Percentiles rank a stretch among this genome's conserved stretches.
These are phyloP conservation scores for Neurospora tetraspora DNA, from an alignment of 495 filamentous ascomycete species.

Conservation along the genomic window DNA sequence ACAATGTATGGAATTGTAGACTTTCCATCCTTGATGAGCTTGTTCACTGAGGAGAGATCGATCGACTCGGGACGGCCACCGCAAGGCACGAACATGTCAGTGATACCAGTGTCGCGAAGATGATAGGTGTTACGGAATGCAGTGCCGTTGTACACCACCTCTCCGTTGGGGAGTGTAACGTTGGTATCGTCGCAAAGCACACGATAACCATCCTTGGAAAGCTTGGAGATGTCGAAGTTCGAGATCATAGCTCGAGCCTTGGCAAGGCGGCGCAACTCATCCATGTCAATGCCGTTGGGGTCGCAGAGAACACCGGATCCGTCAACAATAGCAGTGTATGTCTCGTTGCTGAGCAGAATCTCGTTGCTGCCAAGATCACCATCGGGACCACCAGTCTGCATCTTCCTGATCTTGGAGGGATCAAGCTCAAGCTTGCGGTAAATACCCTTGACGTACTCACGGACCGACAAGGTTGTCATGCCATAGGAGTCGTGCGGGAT, in stretches of 20 bases:
- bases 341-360: slow-evolving; percentile 90
- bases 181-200: slow-evolving; percentile 89
- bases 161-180: slow-evolving; percentile 73
- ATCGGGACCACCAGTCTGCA: slow-evolving; percentile 96
- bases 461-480: slow-evolving; percentile 95
- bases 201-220: slow-evolving; percentile 80
- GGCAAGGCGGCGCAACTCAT: slow-evolving; percentile 75
- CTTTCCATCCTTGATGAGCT: slow-evolving; percentile 80
- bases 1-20: slow-evolving; percentile 84
- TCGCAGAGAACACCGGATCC: slow-evolving; percentile 92
- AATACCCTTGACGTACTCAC: slow-evolving; percentile 91
- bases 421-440: slow-evolving; percentile 91
- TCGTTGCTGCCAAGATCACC: slow-evolving; percentile 97
- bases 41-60: slow-evolving; percentile 74
- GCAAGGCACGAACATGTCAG: slow-evolving; percentile 90
- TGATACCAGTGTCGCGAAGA: slow-evolving; percentile 61
- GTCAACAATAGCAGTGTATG: slow-evolving; percentile 87
- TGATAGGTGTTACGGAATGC: slow-evolving; percentile 97
- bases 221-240: slow-evolving; percentile 74
- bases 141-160: slow-evolving; percentile 81
- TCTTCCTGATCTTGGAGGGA: slow-evolving; percentile 70
- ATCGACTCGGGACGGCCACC: slow-evolving; percentile 96
- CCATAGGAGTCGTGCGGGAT: slow-evolving; percentile 94
- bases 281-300: slow-evolving; percentile 74
- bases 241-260: slow-evolving; percentile 83